phyloP scores from a whole-genome alignment of 2,329 filamentous ascomycete genomes.

The Trichoderma afroharzianum region DNA sequence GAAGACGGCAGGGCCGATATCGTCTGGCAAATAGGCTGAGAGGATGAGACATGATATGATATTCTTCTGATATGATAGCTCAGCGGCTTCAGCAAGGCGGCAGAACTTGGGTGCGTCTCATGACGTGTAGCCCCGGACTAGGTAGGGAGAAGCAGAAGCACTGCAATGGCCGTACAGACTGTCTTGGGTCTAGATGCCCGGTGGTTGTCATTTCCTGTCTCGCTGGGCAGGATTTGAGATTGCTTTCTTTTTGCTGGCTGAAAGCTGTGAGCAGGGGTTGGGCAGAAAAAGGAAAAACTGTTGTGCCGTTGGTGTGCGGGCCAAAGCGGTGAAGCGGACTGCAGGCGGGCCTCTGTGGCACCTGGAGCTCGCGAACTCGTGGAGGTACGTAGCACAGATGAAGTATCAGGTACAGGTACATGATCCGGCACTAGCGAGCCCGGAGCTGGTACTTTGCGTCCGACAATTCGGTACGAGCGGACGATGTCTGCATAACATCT shows the following conservation, averaged over 20 bases:
- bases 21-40: slow-evolving; percentile 10
- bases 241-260: background rate
- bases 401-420: background rate
- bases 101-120: slow-evolving; percentile 4
- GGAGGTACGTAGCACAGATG: background rate
- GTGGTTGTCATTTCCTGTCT: background rate
- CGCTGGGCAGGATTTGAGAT: background rate
- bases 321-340: slow-evolving; percentile 13
- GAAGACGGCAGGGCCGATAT: background rate
- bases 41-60: slow-evolving; percentile 11
- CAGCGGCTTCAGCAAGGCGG: background rate
- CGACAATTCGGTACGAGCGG: background rate
- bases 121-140: background rate
- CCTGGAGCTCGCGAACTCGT: slow-evolving; percentile 1
- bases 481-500: background rate
- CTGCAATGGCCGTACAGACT: background rate
- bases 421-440: background rate
- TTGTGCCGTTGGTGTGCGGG: slow-evolving; percentile 12
- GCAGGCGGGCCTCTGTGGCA: background rate
- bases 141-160: slow-evolving; percentile 1
- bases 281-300: slow-evolving; percentile 18
- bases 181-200: background rate
- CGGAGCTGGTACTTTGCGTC: background rate
- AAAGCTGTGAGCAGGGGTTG: slow-evolving; percentile 9
- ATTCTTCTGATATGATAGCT: background rate